Base-by-base conservation (phyloP, 305 asterid species). In the Plantago coronopus region DNA sequence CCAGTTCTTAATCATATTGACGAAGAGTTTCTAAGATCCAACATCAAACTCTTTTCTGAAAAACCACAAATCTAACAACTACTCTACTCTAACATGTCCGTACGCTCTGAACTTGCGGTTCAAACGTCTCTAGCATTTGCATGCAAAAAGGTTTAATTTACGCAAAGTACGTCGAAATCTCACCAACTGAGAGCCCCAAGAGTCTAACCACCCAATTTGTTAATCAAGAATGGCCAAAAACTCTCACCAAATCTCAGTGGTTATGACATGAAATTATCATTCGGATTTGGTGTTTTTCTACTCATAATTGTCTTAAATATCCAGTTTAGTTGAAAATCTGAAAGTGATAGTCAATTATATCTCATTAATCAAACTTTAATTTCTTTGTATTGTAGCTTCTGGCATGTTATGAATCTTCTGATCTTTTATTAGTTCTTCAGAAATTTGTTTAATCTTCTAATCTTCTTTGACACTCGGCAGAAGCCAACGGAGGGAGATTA, bases 341-440 rank as follows among this genome's bases (percentile, higher is more conserved):
- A 80, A 71, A 79, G 72, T 72, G 88, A 77, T 69, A 79, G 86
- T 76, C 77, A 79, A 67, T 69, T 65, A 43, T 51, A 57, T 57
- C 44, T 22, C 10, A 51, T 21, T 67, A 22, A 56, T 23, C 43
- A 9, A 44, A 34, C 31, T 11, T 15, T 15, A 57, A 49, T 69
- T 69, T 25, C 29, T 62, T 50, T 71, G 78, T 58, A 48, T 51
- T 49, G 10, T 64, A 47, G 57, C 50, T 70, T 70, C 75, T 73
- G 84, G 73, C 71, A 62, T n/a, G 18, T 40, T 49, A 25, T 56
- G 25, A 25, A 64, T n/a, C 61, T 48, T 67, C 65, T 37, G 14
- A 38, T 11, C 15, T 38, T 38, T 38, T 10, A 38, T 38, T 38
- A 60, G 71, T 27, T 27, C 7, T 27, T 27, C 7, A 27, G 72